These are phyloP conservation scores for Talaromyces sp. DNA, from an alignment of 2,329 filamentous ascomycete genomes.

Conservation along the genomic window DNA sequence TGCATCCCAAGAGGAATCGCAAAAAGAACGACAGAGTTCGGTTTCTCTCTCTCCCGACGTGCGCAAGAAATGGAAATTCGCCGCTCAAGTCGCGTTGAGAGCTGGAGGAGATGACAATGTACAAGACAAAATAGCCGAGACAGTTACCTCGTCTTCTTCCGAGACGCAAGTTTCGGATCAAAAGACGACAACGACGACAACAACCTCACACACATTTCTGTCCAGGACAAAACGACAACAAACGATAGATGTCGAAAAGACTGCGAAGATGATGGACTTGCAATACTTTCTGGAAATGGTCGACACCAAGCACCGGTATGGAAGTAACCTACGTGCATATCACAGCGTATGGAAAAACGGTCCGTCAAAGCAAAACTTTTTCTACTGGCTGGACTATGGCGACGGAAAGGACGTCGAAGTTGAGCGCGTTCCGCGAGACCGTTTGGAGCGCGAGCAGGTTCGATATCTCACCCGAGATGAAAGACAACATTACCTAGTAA, in stretches of 20 bases:
- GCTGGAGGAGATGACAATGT: constrained; percentile 61
- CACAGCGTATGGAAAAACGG: constrained; percentile 77
- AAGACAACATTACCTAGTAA: constrained; percentile 71
- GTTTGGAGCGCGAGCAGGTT: constrained; percentile 71
- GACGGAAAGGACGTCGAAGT: constrained; percentile 66
- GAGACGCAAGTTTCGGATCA: neutral
- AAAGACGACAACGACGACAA: constrained; percentile 21
- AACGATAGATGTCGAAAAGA: constrained; percentile 33
- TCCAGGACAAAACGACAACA: neutral
- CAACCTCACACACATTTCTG: neutral
- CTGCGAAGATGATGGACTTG: constrained; percentile 73
- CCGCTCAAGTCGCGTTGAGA: constrained; percentile 61
- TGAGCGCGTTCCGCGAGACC: constrained; percentile 64
- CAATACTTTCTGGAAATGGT: constrained; percentile 67
- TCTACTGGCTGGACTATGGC: constrained; percentile 86
- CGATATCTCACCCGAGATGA: constrained; percentile 81
- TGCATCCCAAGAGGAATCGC: neutral
- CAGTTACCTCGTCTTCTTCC: constrained; percentile 4
- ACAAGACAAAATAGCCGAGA: constrained; percentile 39
- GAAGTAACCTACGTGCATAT: constrained; percentile 73
- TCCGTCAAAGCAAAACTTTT: constrained; percentile 79
- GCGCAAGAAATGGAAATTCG: constrained; percentile 69
- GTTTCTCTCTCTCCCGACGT: constrained; percentile 39
- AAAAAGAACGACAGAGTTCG: constrained; percentile 3
- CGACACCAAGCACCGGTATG: constrained; percentile 80